Evolutionary conservation across 2,329 filamentous ascomycete genomes (phyloP).

Genomic region (Sporothrix pallida): DNA sequence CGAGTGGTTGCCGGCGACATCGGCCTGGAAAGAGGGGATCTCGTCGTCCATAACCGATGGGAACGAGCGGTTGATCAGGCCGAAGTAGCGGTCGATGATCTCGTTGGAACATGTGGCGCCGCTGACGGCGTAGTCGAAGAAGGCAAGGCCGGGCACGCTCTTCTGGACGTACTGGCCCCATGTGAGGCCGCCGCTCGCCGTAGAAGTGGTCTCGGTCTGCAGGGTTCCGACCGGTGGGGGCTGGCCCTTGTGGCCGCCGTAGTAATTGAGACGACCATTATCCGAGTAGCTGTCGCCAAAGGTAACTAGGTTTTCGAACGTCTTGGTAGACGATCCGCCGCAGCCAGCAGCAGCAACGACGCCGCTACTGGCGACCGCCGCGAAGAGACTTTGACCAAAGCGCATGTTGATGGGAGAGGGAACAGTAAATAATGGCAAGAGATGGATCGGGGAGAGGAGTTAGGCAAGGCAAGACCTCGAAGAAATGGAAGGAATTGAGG

Average conservation of each 20-base stretch:
- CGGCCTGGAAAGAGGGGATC: slow-evolving; percentile 61
- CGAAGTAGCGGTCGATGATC: slow-evolving; percentile 62
- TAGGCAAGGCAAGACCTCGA: too few relatives aligned
- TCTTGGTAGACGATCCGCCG: slow-evolving; percentile 38
- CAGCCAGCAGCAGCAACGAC: slow-evolving; percentile 35
- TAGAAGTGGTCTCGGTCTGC: slow-evolving; percentile 55
- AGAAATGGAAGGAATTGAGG: background rate
- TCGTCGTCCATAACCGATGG: slow-evolving; percentile 69
- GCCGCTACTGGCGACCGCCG: slow-evolving; percentile 23
- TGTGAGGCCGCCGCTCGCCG: slow-evolving; percentile 67
- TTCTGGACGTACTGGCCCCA: slow-evolving; percentile 73
- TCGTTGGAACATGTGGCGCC: slow-evolving; percentile 76
- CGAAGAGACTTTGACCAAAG: background rate
- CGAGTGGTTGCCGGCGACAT: slow-evolving; percentile 49
- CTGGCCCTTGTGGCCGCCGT: slow-evolving; percentile 61
- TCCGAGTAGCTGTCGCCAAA: slow-evolving; percentile 83
- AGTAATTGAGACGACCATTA: slow-evolving; percentile 69
- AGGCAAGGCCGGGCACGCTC: slow-evolving; percentile 60
- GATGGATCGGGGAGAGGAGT: background rate
- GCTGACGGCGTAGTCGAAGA: slow-evolving; percentile 73
- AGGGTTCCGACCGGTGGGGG: slow-evolving; percentile 66
- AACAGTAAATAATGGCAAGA: background rate
- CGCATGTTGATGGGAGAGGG: background rate
- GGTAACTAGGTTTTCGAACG: slow-evolving; percentile 67
- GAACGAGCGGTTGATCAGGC: slow-evolving; percentile 59